A percentile compares a stretch with the other conserved stretches of the same genome.
These are phyloP conservation scores for Phaeosphaeria sp. DNA, from an alignment of 2,329 filamentous ascomycete species.

Conservation along the genomic window DNA sequence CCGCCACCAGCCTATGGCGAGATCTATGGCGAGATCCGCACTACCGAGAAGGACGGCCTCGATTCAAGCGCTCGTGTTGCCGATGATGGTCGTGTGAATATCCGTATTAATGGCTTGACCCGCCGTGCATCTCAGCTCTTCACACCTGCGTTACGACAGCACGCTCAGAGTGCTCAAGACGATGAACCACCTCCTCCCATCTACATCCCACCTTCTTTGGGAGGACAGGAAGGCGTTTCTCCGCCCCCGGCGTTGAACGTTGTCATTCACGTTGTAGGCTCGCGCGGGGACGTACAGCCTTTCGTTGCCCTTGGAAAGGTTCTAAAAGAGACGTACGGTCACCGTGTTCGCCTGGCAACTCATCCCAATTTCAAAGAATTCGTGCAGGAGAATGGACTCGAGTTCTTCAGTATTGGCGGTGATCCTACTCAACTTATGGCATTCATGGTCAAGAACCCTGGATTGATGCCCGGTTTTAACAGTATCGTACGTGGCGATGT, in stretches of 20 bases:
- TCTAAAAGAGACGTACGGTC: slow-evolving; percentile 44
- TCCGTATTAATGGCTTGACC: slow-evolving; percentile 31
- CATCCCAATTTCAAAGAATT: slow-evolving; percentile 25
- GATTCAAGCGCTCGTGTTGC: slow-evolving; percentile 56
- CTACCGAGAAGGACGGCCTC: slow-evolving; percentile 35
- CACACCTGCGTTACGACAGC: slow-evolving; percentile 19
- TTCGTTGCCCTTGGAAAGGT: slow-evolving; percentile 64
- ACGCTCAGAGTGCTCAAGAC: slow-evolving; percentile 18
- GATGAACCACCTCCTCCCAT: slow-evolving; percentile 9
- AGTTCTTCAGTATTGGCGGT: slow-evolving; percentile 48
- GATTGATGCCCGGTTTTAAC: slow-evolving; percentile 41
- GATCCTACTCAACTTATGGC: slow-evolving; percentile 53
- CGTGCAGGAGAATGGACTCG: slow-evolving; percentile 24
- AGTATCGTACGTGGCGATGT: slow-evolving; percentile 37
- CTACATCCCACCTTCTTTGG: slow-evolving; percentile 14
- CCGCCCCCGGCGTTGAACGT: slow-evolving; percentile 53
- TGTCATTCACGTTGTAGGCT: slow-evolving; percentile 63
- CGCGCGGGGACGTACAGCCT: slow-evolving; percentile 64
- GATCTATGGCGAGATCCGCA: slow-evolving; percentile 38
- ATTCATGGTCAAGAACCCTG: slow-evolving; percentile 59
- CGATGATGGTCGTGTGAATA: slow-evolving; percentile 37
- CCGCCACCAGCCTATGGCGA: slow-evolving; percentile 42
- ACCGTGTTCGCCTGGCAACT: slow-evolving; percentile 39
- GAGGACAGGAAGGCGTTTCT: slow-evolving; percentile 8
- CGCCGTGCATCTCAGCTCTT: slow-evolving; percentile 29